These are phyloP conservation scores for Daphne laureola DNA, from an alignment of 441 rosid species.

Conservation along the genomic window DNA sequence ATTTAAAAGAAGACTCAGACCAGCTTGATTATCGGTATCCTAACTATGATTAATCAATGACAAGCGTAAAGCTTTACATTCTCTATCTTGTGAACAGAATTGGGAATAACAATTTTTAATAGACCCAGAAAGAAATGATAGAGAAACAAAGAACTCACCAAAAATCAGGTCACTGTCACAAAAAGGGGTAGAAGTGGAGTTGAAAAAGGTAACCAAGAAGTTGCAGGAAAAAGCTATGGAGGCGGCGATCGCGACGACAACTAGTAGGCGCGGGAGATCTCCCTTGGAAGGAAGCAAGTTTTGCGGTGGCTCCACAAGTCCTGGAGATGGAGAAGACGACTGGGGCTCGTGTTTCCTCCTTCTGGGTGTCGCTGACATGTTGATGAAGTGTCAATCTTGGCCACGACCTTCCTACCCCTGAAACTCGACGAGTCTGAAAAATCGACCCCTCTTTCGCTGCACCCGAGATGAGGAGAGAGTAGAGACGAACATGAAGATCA, in stretches of 20 bases:
- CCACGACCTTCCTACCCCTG: too few species aligned
- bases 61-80: not conserved
- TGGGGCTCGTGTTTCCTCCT: conserved; percentile 13
- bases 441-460: too few species aligned
- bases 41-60: not conserved
- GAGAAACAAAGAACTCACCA: conserved; percentile 25
- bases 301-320: conserved; percentile 41
- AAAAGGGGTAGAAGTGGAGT: conserved; percentile 41
- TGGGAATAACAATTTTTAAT: not conserved
- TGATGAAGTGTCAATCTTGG: too few species aligned
- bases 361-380: too few species aligned
- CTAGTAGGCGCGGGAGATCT: conserved; percentile 43
- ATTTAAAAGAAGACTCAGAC: not conserved
- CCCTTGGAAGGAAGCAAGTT: conserved; percentile 57
- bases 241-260: conserved; percentile 53
- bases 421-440: too few species aligned
- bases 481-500: too few species aligned
- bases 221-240: conserved; percentile 52
- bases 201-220: conserved; percentile 26
- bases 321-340: conserved; percentile 24
- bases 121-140: not conserved
- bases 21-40: not conserved
- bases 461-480: too few species aligned
- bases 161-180: conserved; percentile 40
- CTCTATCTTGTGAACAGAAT: not conserved